A percentile compares a stretch with the other conserved stretches of the same genome.
These are phyloP conservation scores for Colletotrichum orchidophilum DNA, from an alignment of 2,329 filamentous ascomycete species.

Conservation along the genomic window DNA sequence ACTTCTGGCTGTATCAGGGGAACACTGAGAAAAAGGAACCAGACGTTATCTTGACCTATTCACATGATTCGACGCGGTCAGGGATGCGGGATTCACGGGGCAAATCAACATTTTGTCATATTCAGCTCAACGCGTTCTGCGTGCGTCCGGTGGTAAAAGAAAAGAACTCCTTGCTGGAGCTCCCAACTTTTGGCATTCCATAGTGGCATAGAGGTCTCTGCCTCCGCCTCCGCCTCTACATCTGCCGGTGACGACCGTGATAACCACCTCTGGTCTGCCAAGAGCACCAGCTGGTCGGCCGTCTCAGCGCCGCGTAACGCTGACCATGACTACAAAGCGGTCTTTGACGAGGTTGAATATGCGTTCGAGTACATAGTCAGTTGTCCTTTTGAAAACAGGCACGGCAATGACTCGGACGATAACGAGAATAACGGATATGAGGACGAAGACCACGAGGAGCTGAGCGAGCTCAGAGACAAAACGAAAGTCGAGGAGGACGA, in stretches of 20 bases:
- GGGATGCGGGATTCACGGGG: not conserved
- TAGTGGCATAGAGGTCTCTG: not conserved
- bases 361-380: conserved; percentile 42
- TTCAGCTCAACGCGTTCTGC: not conserved
- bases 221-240: too few species aligned
- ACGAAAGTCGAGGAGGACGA: not conserved
- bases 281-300: conserved; percentile 42
- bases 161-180: not conserved
- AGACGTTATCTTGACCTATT: not conserved
- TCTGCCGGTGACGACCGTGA: not conserved
- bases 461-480: too few species aligned
- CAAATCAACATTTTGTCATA: conserved; percentile 12
- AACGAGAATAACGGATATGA: conserved; percentile 21
- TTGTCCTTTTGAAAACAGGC: conserved; percentile 37
- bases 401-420: conserved; percentile 33
- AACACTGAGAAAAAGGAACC: not conserved
- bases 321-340: conserved; percentile 40
- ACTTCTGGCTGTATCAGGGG: too few species aligned
- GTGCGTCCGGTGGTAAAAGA: conserved; percentile 7
- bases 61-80: not conserved
- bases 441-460: not conserved
- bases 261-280: conserved; percentile 11
- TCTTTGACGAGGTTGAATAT: conserved; percentile 38
- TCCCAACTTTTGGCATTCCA: not conserved
- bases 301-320: conserved; percentile 47